Evolutionary conservation across 257 asterid species (phyloP).

Genomic region (Ocimum tenuiflorum): DNA sequence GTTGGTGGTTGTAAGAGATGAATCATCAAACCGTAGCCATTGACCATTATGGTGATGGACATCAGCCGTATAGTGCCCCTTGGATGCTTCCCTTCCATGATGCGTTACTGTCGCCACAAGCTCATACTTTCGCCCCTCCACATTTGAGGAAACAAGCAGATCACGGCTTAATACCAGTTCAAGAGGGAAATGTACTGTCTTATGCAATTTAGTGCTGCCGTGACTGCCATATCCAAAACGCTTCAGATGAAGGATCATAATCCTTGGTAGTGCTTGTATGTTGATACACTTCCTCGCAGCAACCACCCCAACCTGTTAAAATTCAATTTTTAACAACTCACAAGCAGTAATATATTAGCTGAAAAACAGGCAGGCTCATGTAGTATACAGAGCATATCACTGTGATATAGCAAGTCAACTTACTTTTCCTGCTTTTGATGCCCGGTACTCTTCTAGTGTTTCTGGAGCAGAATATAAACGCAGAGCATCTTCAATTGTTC

Average conservation of each 20-base stretch:
- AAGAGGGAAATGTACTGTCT: constrained; percentile 68
- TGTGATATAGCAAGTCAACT: constrained; percentile 12
- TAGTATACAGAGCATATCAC: not conserved
- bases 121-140: constrained; percentile 78
- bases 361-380: not conserved
- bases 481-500: constrained; percentile 75
- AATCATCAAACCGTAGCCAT: constrained; percentile 87
- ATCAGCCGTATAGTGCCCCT: constrained; percentile 90
- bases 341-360: no score
- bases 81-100: constrained; percentile 88
- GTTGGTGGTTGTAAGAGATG: constrained; percentile 48
- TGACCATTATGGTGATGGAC: constrained; percentile 46
- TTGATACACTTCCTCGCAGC: constrained; percentile 67
- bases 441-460: constrained; percentile 74
- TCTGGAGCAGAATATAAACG: constrained; percentile 69
- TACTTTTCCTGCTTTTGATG: constrained; percentile 64
- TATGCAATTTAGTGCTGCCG: constrained; percentile 86
- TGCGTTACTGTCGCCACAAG: constrained; percentile 83
- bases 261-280: constrained; percentile 68
- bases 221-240: constrained; percentile 66
- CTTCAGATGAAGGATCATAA: constrained; percentile 81
- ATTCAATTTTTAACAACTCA: no score
- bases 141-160: constrained; percentile 54
- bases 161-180: constrained; percentile 66
- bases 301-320: constrained; percentile 71